Conservation (phyloP, 352 stramenopile genomes). For the Thalassiosira hispida region DNA sequence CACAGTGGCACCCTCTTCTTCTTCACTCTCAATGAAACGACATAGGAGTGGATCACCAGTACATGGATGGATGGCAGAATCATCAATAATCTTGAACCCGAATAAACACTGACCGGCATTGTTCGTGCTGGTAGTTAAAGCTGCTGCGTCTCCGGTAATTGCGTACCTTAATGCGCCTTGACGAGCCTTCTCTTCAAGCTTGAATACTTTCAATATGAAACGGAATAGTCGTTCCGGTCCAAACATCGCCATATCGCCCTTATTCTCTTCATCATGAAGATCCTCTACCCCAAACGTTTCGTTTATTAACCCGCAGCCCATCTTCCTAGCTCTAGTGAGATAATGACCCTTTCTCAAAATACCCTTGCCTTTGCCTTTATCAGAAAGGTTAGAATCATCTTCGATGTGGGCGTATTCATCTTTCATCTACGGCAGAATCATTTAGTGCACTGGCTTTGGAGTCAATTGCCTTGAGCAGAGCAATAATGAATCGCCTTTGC, state of each 20-base stretch:
- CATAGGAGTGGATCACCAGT: not conserved
- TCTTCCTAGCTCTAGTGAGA: too few relatives aligned
- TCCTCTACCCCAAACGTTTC: too few relatives aligned
- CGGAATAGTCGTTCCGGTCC: not conserved
- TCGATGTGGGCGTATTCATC: too few relatives aligned
- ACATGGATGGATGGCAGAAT: not conserved
- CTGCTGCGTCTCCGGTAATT: conserved; percentile 1
- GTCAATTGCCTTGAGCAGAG: too few relatives aligned
- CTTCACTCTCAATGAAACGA: not conserved
- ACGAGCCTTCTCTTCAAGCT: conserved; percentile 6
- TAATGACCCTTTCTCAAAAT: too few relatives aligned
- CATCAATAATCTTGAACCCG: conserved; percentile 2
- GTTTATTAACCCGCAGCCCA: too few relatives aligned
- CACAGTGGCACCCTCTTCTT: not conserved
- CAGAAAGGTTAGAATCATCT: too few relatives aligned
- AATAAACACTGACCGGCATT: not conserved
- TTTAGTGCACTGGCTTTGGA: too few relatives aligned
- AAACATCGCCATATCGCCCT: not conserved
- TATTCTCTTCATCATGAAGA: too few relatives aligned
- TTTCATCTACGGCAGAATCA: too few relatives aligned
- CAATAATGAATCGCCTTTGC: not conserved
- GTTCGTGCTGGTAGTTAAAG: not conserved
- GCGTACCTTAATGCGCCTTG: not conserved
- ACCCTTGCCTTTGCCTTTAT: too few relatives aligned
- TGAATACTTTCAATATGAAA: not conserved